phyloP scores from a whole-genome alignment of 768 basidiomycete species.

The Scleroderma citrinum region DNA sequence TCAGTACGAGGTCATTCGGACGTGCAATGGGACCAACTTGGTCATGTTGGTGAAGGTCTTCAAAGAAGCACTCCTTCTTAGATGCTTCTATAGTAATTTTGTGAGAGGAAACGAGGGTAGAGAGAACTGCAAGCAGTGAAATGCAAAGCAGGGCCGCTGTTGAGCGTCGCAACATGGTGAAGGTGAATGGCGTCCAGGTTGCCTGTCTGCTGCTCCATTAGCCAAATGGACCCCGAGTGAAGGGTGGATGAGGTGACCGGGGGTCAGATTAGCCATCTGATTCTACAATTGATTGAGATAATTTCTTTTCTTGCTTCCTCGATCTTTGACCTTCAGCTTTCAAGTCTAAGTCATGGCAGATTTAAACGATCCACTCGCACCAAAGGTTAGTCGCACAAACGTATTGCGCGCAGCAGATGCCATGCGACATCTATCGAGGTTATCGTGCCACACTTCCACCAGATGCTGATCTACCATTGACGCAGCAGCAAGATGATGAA shows the following conservation, averaged over 20 bases:
- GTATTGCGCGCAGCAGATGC: constrained; percentile 1
- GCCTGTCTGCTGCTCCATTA: no score
- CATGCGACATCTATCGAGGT: constrained; percentile 15
- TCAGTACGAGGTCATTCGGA: neutral
- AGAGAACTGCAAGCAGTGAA: constrained; percentile 29
- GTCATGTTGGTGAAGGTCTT: constrained; percentile 88
- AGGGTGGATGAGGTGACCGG: constrained; percentile 1
- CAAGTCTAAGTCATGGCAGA: constrained; percentile 43
- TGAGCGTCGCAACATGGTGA: neutral
- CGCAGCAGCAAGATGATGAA: constrained; percentile 56
- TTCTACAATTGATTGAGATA: constrained; percentile 2
- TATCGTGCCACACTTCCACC: constrained; percentile 24
- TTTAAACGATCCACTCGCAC: constrained; percentile 56
- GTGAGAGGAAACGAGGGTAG: constrained; percentile 47
- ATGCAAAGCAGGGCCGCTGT: constrained; percentile 36
- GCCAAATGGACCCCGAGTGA: neutral
- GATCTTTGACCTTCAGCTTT: constrained; percentile 10
- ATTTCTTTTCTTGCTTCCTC: constrained; percentile 9
- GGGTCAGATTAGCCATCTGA: constrained; percentile 16
- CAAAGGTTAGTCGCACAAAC: constrained; percentile 49
- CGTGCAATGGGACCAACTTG: constrained; percentile 44
- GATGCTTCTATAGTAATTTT: constrained; percentile 71
- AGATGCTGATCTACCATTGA: constrained; percentile 22
- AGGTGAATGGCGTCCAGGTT: constrained; percentile 2
- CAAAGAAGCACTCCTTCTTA: constrained; percentile 93